These are phyloP conservation scores for Saccharomycopsis synnaedendra DNA, from an alignment of 805 yeast species.

Conservation along the genomic window DNA sequence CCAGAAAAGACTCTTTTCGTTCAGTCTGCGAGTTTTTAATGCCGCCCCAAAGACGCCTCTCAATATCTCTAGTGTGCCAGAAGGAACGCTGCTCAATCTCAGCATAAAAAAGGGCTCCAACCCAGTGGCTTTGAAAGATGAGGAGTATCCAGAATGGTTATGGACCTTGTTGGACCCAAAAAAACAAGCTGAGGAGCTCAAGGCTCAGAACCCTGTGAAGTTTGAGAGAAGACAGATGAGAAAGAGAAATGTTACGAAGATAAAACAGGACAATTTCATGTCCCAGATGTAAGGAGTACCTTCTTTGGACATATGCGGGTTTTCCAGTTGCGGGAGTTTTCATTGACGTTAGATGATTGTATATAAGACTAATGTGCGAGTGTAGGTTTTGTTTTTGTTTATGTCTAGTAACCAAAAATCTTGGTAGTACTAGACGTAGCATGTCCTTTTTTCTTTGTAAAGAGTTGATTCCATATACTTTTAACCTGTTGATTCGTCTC, in stretches of 20 bases:
- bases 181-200: slow-evolving; percentile 35
- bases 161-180: slow-evolving; percentile 74
- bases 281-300: slow-evolving; percentile 31
- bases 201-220: slow-evolving; percentile 45
- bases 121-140: slow-evolving; percentile 78
- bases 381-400: too few species aligned
- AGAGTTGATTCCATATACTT: too few species aligned
- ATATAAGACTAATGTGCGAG: too few species aligned
- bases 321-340: neutral
- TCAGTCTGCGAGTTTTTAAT: too few species aligned
- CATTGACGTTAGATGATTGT: neutral
- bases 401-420: too few species aligned
- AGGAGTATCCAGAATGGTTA: slow-evolving; percentile 89
- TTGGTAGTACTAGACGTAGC: too few species aligned
- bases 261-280: slow-evolving; percentile 73
- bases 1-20: too few species aligned
- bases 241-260: slow-evolving; percentile 52
- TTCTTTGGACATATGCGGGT: neutral
- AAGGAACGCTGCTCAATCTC: slow-evolving; percentile 64
- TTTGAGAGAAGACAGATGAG: slow-evolving; percentile 63
- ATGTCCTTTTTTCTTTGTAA: too few species aligned
- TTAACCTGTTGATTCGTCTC: too few species aligned
- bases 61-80: slow-evolving; percentile 39
- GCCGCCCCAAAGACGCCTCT: too few species aligned
- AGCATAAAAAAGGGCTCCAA: slow-evolving; percentile 80